Evolutionary conservation across 176 grass and related monocot species (phyloP).

Genomic region (Tillandsia leiboldiana): DNA sequence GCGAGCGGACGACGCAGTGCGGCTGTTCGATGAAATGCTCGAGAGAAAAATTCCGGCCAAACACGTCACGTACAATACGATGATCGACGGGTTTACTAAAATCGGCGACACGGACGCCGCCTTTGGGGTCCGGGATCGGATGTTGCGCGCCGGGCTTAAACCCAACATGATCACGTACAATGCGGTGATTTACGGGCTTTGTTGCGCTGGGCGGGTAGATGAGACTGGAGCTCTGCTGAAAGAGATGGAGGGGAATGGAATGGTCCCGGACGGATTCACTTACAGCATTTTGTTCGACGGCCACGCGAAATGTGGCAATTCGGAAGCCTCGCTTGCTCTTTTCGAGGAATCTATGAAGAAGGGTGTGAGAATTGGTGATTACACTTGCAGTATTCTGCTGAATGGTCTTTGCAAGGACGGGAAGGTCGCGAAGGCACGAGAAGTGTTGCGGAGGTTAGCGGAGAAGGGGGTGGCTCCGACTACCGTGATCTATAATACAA

Average conservation of each 20-base stretch:
- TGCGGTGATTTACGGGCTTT: slow-evolving; percentile 43
- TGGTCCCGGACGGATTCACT: slow-evolving; percentile 44
- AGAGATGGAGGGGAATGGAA: slow-evolving; percentile 28
- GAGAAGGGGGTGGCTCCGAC: slow-evolving; percentile 34
- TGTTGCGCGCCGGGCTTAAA: slow-evolving; percentile 22
- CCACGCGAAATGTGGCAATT: slow-evolving; percentile 21
- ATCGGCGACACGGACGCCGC: slow-evolving; percentile 31
- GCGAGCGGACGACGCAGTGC: slow-evolving; percentile 17
- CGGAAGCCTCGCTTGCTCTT: slow-evolving; percentile 30
- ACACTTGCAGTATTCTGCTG: slow-evolving; percentile 52
- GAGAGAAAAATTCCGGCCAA: slow-evolving; percentile 24
- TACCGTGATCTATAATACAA: slow-evolving; percentile 45
- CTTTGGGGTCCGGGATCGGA: slow-evolving; percentile 28
- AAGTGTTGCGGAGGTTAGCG: slow-evolving; percentile 24
- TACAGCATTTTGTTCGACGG: slow-evolving; percentile 57
- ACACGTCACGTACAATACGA: slow-evolving; percentile 39
- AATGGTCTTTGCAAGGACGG: slow-evolving; percentile 58
- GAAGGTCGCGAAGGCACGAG: slow-evolving; percentile 38
- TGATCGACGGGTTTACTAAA: slow-evolving; percentile 52
- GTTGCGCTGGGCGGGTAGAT: slow-evolving; percentile 28
- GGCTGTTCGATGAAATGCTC: slow-evolving; percentile 50
- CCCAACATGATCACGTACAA: slow-evolving; percentile 53
- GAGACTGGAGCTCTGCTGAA: slow-evolving; percentile 28
- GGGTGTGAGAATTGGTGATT: slow-evolving; percentile 36
- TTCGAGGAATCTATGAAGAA: slow-evolving; percentile 45